phyloP scores from a whole-genome alignment of 192 early-diverging fungal genomes.

The Paraglomus brasilianum region DNA sequence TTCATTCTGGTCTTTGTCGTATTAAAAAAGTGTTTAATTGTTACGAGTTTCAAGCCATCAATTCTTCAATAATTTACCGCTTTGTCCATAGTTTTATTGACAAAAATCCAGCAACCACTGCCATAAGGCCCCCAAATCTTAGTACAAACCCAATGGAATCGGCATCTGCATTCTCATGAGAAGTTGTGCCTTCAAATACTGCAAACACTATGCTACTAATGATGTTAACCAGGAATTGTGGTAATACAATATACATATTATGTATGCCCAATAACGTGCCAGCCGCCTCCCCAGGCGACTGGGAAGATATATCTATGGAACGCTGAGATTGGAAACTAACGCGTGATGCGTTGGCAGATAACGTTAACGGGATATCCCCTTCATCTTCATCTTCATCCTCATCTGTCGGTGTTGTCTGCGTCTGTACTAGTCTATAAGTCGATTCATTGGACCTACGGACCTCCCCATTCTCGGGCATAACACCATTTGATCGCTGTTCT shows the following conservation, averaged over 20 bases:
- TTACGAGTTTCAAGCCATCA: too few species aligned
- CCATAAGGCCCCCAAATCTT: slow-evolving; percentile 56
- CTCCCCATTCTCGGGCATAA: slow-evolving; percentile 20
- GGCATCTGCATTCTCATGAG: slow-evolving; percentile 16
- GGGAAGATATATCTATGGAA: neutral
- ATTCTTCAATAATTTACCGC: too few species aligned
- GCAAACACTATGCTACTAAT: slow-evolving; percentile 82
- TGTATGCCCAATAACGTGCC: slow-evolving; percentile 88
- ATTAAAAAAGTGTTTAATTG: too few species aligned
- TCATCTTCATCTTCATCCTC: slow-evolving; percentile 27
- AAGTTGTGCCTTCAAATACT: slow-evolving; percentile 52
- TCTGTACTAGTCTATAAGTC: slow-evolving; percentile 1
- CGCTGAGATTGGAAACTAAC: too few species aligned
- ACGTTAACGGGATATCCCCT: slow-evolving; percentile 7
- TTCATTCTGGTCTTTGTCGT: too few species aligned
- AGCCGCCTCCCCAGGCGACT: slow-evolving; percentile 47
- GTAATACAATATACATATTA: slow-evolving; percentile 92
- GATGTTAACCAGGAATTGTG: slow-evolving; percentile 88
- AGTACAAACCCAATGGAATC: slow-evolving; percentile 58
- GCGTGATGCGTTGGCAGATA: too few species aligned
- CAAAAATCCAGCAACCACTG: slow-evolving; percentile 48
- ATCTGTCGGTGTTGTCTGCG: neutral
- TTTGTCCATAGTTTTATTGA: slow-evolving; percentile 41
- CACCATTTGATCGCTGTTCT: slow-evolving; percentile 36
- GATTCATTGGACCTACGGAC: slow-evolving; percentile 1